A percentile compares a stretch with the other conserved stretches of the same genome.
Conservation (phyloP, 495 filamentous ascomycete species). For the Lepidopterella palustris region DNA sequence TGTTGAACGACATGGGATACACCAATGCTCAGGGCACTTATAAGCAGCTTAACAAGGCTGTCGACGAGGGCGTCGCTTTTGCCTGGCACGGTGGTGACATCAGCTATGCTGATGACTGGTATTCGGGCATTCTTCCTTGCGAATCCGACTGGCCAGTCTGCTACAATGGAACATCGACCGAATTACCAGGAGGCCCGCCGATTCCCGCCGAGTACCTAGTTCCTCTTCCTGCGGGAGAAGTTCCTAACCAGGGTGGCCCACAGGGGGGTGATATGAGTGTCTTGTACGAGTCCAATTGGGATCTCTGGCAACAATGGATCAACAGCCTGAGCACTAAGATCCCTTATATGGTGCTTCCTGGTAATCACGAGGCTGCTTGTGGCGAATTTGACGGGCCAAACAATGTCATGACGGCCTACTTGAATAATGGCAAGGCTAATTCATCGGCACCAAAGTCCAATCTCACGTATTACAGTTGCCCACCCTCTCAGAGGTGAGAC, state of each 20-base stretch:
- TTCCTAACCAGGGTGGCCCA: conserved; percentile 45
- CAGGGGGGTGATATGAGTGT: conserved; percentile 46
- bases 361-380: conserved; percentile 33
- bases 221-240: conserved; percentile 44
- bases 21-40: conserved; percentile 45
- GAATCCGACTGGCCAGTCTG: conserved; percentile 46
- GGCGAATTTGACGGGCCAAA: conserved; percentile 46
- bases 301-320: conserved; percentile 45
- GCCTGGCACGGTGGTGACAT: conserved; percentile 50
- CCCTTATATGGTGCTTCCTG: conserved; percentile 37
- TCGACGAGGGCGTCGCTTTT: conserved; percentile 40
- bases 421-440: conserved; percentile 36
- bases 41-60: conserved; percentile 38
- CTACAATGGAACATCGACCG: conserved; percentile 45
- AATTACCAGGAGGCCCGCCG: conserved; percentile 34
- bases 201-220: conserved; percentile 36
- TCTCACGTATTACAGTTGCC: conserved; percentile 45
- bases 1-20: conserved; percentile 47
- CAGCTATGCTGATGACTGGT: conserved; percentile 47
- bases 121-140: conserved; percentile 47
- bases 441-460: conserved; percentile 25
- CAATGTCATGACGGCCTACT: conserved; percentile 44
- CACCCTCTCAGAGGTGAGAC: conserved; percentile 32
- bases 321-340: conserved; percentile 25
- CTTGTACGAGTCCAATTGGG: conserved; percentile 46